A percentile compares a stretch with the other conserved stretches of the same genome.
These are phyloP conservation scores for Bruguiera gymnorhiza DNA, from an alignment of 345 rosid genomes.

Conservation along the genomic window DNA sequence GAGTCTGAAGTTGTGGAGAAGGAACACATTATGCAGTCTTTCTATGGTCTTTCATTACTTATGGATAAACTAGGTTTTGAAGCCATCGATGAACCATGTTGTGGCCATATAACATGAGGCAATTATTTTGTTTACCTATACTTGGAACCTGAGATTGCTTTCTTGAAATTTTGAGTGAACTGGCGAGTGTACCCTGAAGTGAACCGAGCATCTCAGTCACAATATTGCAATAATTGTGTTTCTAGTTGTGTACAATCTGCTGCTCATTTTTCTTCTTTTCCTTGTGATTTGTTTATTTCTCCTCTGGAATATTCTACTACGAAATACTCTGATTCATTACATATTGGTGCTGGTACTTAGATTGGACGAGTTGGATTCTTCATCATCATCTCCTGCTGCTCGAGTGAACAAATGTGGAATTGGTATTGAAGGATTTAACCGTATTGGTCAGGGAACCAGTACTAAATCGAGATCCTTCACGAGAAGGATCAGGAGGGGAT, in stretches of 20 bases:
- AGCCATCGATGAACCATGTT: not conserved
- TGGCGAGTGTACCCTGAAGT: too few species aligned
- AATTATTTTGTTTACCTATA: too few species aligned
- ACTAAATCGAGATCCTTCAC: constrained; percentile 68
- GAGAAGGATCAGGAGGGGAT: constrained; percentile 70
- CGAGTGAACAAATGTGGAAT: constrained; percentile 64
- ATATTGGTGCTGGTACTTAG: constrained; percentile 34
- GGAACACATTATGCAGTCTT: not conserved
- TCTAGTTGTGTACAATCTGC: too few species aligned
- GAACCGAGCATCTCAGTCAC: too few species aligned
- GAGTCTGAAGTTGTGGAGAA: not conserved
- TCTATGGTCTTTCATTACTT: not conserved
- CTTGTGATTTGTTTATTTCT: not conserved
- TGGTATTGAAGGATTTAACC: constrained; percentile 58
- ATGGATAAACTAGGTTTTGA: not conserved
- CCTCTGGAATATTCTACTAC: not conserved
- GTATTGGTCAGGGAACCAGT: constrained; percentile 38
- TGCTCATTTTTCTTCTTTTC: not conserved
- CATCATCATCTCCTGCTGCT: constrained; percentile 60
- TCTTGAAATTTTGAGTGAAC: too few species aligned
- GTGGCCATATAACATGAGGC: too few species aligned
- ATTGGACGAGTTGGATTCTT: constrained; percentile 92
- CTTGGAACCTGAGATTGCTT: too few species aligned
- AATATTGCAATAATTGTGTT: too few species aligned
- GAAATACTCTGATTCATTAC: constrained; percentile 1